These are phyloP conservation scores for Globisporangium lucens DNA, from an alignment of 352 stramenopile genomes.

Conservation along the genomic window DNA sequence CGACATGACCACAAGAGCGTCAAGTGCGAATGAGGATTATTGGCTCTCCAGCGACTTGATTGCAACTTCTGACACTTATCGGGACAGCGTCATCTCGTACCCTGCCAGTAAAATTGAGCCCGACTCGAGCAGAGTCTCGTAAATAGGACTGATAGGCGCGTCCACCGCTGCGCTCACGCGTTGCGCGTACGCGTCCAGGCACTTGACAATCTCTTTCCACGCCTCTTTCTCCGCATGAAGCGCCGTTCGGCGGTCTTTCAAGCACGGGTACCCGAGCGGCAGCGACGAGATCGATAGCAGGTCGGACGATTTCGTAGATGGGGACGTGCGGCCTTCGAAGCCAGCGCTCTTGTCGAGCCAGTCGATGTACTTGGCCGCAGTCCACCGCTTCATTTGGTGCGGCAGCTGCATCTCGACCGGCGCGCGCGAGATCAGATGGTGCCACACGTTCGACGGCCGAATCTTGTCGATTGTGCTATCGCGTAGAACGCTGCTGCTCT, in stretches of 20 bases:
- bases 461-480: constrained; percentile 80
- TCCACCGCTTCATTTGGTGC: constrained; percentile 74
- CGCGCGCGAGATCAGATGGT: constrained; percentile 71
- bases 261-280: constrained; percentile 60
- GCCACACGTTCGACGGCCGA: constrained; percentile 83
- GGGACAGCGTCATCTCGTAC: constrained; percentile 53
- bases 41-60: neutral
- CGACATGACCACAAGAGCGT: neutral
- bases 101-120: constrained; percentile 76
- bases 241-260: constrained; percentile 51
- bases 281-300: constrained; percentile 35
- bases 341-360: constrained; percentile 65
- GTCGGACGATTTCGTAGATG: constrained; percentile 24
- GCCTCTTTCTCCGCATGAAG: constrained; percentile 64
- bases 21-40: neutral
- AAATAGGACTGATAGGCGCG: constrained; percentile 54
- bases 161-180: constrained; percentile 52
- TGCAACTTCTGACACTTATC: neutral
- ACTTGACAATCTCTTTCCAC: constrained; percentile 79
- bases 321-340: constrained; percentile 19
- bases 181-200: constrained; percentile 77
- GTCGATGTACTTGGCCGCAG: constrained; percentile 70
- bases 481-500: constrained; percentile 53
- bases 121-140: constrained; percentile 71
- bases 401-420: constrained; percentile 71